Base-by-base conservation (phyloP, 306 rosid genomes). In the Cicer bijugum region DNA sequence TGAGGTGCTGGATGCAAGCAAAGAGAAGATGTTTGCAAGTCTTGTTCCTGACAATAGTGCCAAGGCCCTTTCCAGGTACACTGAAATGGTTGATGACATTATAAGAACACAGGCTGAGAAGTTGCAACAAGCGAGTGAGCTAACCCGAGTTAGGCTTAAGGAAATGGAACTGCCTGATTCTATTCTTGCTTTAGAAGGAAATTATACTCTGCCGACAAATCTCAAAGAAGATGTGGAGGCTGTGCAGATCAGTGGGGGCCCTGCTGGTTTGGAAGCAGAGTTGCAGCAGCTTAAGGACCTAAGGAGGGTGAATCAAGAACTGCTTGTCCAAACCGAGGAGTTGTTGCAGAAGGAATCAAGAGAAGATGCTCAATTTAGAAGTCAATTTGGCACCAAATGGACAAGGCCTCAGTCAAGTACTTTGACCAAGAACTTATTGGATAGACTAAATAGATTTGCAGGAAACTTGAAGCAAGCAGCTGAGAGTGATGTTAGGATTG, bases 141-240 rank as follows among this genome's bases (percentile, higher is more conserved):
- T 94, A 35, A 94, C 99, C 52, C 85, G 97, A 62, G 96, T 94
- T 28, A 88, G 87, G 91, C 97, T 94, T 15, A 94, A 91, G 95
- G 97, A 94, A 77, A 91, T 94, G 97, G 99, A 94, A 64, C 88
- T 94, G 71, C 97, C 99, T 0, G 99, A 94, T 63, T 94, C 97
- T 57, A 90, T 94, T 83, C 97, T 94, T 76, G 88, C 97, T 47
- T 80, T 94, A 89, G 99, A 94, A 82, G 99, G 99, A 43, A 89
- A 91, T 82, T 88, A 88, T 72, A 70, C 88, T 60, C 85, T 94
- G 50, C 97, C 97, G 6, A 82, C 89, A 11, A 83, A 75, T 82
- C 84, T 90, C 51, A 91, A 94, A 80, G 99, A 94, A 84, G 97
- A 91, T 56, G 96, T 94, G 78, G 99, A 94, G 86, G 99, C 99